phyloP scores from a whole-genome alignment of 2,329 filamentous ascomycete genomes.

The Malbranchea cinnamomea region DNA sequence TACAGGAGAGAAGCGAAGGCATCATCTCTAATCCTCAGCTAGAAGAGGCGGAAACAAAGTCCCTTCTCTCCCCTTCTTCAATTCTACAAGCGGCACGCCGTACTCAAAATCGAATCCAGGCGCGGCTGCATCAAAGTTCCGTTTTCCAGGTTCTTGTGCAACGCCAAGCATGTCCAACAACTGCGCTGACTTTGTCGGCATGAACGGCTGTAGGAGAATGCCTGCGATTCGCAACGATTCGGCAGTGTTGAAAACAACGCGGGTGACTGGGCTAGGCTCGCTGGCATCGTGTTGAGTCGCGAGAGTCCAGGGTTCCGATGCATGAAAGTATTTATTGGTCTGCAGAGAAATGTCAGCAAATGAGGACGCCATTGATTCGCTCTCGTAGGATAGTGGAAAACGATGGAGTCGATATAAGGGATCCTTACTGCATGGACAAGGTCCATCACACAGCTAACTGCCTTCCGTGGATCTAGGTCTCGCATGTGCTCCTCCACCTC shows the following conservation, averaged over 20 bases:
- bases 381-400: too few species aligned
- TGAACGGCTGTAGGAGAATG: slow-evolving; percentile 81
- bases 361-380: background rate
- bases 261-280: slow-evolving; percentile 33
- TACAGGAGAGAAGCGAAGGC: too few species aligned
- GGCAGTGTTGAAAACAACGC: slow-evolving; percentile 52
- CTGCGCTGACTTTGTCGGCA: slow-evolving; percentile 60
- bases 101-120: slow-evolving; percentile 55
- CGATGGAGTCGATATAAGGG: too few species aligned
- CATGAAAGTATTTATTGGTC: slow-evolving; percentile 54
- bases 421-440: slow-evolving; percentile 6
- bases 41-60: slow-evolving; percentile 38
- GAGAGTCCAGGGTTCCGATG: slow-evolving; percentile 50
- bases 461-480: slow-evolving; percentile 46
- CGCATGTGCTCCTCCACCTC: slow-evolving; percentile 44
- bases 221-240: slow-evolving; percentile 67
- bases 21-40: slow-evolving; percentile 24
- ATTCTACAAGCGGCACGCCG: slow-evolving; percentile 35
- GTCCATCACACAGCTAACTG: slow-evolving; percentile 49
- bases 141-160: slow-evolving; percentile 31
- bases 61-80: slow-evolving; percentile 30
- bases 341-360: slow-evolving; percentile 17
- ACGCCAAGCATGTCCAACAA: slow-evolving; percentile 72
- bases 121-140: slow-evolving; percentile 48
- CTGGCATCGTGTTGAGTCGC: slow-evolving; percentile 11